phyloP scores from a whole-genome alignment of 139 green algal genomes.

The Micromonas pusilla region DNA sequence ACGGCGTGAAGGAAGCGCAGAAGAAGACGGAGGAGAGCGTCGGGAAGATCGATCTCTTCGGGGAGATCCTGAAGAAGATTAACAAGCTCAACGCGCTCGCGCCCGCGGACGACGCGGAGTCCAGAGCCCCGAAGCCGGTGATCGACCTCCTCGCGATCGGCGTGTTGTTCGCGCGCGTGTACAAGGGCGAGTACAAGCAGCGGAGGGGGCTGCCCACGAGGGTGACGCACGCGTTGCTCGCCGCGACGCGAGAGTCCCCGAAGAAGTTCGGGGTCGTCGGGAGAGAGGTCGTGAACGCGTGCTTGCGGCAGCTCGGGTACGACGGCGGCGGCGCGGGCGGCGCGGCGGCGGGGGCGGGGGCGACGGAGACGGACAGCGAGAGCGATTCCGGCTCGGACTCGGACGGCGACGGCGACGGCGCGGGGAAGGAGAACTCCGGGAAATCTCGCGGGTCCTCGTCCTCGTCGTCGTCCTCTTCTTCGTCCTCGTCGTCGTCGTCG shows the following conservation, averaged over 20 bases:
- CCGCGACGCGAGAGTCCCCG: not conserved
- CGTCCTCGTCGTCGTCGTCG: not conserved
- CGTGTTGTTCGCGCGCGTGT: not conserved
- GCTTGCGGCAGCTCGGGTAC: constrained; percentile 1
- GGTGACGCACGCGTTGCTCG: not conserved
- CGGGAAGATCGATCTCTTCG: not conserved
- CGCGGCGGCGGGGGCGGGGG: too few relatives aligned
- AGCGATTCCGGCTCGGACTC: not conserved
- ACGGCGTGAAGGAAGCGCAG: not conserved
- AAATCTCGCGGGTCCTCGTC: not conserved
- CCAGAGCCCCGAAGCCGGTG: not conserved
- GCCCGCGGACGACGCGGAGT: not conserved
- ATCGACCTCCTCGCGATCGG: not conserved
- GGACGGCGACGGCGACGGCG: not conserved
- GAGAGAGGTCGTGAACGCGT: not conserved
- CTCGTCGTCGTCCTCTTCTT: not conserved
- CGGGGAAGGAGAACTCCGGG: too few relatives aligned
- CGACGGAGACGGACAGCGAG: not conserved
- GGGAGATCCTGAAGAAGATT: not conserved
- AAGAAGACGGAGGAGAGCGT: not conserved
- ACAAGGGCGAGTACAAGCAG: not conserved
- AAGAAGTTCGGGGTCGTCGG: constrained; percentile 1
- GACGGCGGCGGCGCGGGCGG: not conserved
- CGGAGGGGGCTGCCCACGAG: not conserved
- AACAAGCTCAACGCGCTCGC: not conserved